These are phyloP conservation scores for Pyrenopolyporus hunteri DNA, from an alignment of 495 filamentous ascomycete genomes.

Conservation along the genomic window DNA sequence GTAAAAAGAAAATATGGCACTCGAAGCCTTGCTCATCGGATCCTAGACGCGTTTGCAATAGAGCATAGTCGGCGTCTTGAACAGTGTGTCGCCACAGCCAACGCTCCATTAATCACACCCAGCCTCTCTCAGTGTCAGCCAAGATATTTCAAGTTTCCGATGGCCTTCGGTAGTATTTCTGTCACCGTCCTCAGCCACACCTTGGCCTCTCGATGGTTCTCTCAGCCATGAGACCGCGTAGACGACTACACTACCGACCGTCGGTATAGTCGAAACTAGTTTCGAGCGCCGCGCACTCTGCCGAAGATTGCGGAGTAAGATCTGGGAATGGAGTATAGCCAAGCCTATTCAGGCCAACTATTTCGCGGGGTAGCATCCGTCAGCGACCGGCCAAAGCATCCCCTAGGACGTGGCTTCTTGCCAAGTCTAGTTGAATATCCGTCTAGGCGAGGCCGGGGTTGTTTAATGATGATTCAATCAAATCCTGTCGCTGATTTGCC, in stretches of 20 bases:
- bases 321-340: conserved; percentile 19
- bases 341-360: conserved; percentile 21
- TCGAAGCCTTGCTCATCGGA: not conserved
- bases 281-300: conserved; percentile 8
- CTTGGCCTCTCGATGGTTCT: conserved; percentile 11
- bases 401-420: conserved; percentile 23
- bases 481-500: conserved; percentile 34
- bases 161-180: conserved; percentile 18
- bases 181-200: conserved; percentile 19
- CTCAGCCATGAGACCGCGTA: not conserved
- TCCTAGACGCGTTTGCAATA: conserved; percentile 3
- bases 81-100: not conserved
- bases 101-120: not conserved
- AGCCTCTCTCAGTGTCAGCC: not conserved
- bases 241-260: conserved; percentile 17
- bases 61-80: not conserved
- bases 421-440: conserved; percentile 37
- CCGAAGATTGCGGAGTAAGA: conserved; percentile 39
- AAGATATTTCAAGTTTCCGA: not conserved
- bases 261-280: conserved; percentile 8
- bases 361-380: conserved; percentile 34
- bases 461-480: conserved; percentile 38
- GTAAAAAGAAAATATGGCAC: not conserved
- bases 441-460: conserved; percentile 34
- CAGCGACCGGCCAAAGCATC: conserved; percentile 4